Evolutionary conservation across 179 eudicot species (phyloP), one percentile per base, ranked within the genome.

Genomic region (Beta lomatogona): DNA sequence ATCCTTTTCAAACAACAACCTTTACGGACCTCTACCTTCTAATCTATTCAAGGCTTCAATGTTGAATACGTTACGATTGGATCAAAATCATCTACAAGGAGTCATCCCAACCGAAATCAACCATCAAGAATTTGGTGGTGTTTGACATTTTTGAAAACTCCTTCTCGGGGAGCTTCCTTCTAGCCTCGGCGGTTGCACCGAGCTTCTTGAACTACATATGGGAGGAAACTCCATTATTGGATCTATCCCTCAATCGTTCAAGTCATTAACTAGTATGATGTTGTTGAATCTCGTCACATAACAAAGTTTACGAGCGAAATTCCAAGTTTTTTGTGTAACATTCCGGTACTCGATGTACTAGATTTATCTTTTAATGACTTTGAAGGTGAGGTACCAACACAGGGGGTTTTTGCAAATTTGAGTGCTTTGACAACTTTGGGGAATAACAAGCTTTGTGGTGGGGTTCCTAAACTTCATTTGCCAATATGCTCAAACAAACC

Each of bases 331-430:
- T 64, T 74, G 25, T 73, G 66, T 9, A 74, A 36, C 12, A 46
- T 73, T 80, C n/a, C 25, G 48, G n/a, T 80, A 50, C 57, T 53
- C 80, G 13, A 13, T 36, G 41, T 18, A 6, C 46, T 79, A 11
- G 70, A 76, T 67, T 10, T 83, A 9, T 77, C 86, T 66, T 82
- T 52, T 60, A 82, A 82, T 36, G 19, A 82, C 73, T 28, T 82
- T 36, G 74, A 73, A 58, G 86, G 86, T 4, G 36, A 21, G 8
- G 77, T 83, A 9, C 86, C 86, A n/a, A 70, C 48, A 9, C 25
- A 3, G 1, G 65, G 65, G 5, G 55, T 74, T 19, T 79, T 83
- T 4, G 16, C 72, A 15, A 83, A 83, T 70, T 9, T 41, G 12
- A 83, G 60, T 36, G 74, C 28, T 4, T 11, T 55, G 28, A 25